phyloP scores from a whole-genome alignment of 345 rosid species.

The Tarenaya hassleriana region DNA sequence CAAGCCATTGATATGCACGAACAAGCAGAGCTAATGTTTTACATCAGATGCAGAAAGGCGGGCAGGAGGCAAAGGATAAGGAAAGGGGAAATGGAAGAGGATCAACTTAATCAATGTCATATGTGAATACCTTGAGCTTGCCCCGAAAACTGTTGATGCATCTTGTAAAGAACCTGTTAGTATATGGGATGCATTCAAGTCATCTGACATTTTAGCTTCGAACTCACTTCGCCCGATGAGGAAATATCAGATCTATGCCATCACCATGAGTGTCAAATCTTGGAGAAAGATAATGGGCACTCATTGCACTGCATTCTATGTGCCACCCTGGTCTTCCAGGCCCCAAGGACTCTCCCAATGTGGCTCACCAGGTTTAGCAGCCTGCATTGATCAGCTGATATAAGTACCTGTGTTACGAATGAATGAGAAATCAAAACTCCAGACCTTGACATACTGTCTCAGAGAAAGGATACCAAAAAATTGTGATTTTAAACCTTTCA shows the following conservation, averaged over 20 bases:
- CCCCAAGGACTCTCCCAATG: constrained; percentile 95
- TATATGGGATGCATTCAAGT: constrained; percentile 52
- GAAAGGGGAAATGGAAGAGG: too few species aligned
- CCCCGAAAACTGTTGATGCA: constrained; percentile 46
- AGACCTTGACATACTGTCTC: background rate
- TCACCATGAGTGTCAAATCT: constrained; percentile 29
- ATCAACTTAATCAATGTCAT: too few species aligned
- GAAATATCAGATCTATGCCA: constrained; percentile 37
- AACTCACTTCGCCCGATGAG: constrained; percentile 37
- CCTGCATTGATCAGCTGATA: constrained; percentile 37
- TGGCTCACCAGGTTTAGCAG: constrained; percentile 84
- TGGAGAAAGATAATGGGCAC: constrained; percentile 56
- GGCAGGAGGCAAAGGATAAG: too few species aligned
- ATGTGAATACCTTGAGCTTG: constrained; percentile 50
- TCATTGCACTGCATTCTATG: constrained; percentile 99
- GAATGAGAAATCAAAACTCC: background rate
- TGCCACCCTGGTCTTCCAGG: constrained; percentile 97
- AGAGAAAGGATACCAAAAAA: background rate
- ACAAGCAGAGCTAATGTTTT: too few species aligned
- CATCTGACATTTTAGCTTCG: constrained; percentile 53
- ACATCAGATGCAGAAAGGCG: too few species aligned
- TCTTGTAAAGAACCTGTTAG: constrained; percentile 66
- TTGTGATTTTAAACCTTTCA: constrained; percentile 59
- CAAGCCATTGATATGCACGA: too few species aligned
- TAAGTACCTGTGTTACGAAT: background rate